phyloP scores from a whole-genome alignment of 495 filamentous ascomycete genomes.

The Neurospora sp. region DNA sequence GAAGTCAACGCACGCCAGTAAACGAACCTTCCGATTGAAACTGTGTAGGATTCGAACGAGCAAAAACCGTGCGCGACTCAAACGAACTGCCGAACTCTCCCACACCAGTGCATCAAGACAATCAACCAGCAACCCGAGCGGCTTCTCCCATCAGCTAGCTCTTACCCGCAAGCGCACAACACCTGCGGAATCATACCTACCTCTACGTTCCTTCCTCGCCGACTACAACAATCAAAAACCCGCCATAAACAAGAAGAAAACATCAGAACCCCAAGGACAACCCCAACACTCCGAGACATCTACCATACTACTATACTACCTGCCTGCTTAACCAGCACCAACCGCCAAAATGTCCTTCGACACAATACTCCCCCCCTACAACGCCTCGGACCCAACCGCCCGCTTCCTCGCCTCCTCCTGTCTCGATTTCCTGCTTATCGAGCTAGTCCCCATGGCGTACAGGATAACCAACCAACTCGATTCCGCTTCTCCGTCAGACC shows the following conservation, averaged over 20 bases:
- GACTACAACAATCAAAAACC: not conserved
- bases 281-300: too few species aligned
- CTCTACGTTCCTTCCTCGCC: not conserved
- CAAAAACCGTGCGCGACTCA: not conserved
- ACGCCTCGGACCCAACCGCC: constrained; percentile 63
- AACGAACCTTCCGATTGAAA: not conserved
- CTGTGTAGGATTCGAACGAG: not conserved
- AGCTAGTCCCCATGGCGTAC: constrained; percentile 90
- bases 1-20: not conserved
- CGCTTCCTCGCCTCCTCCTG: constrained; percentile 71
- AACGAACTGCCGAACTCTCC: not conserved
- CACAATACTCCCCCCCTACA: constrained; percentile 54
- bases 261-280: too few species aligned
- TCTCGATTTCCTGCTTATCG: constrained; percentile 89
- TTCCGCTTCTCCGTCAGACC: constrained; percentile 2
- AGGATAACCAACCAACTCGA: constrained; percentile 56
- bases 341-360: constrained; percentile 64
- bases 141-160: not conserved
- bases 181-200: not conserved
- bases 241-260: too few species aligned
- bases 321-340: too few species aligned
- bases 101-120: not conserved
- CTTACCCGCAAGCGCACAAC: not conserved
- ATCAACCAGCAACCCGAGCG: not conserved
- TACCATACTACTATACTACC: too few species aligned